A percentile compares a stretch with the other conserved stretches of the same genome.
Evolutionary conservation across 768 basidiomycete genomes (phyloP).

Genomic region (Amanita pallidorosea): DNA sequence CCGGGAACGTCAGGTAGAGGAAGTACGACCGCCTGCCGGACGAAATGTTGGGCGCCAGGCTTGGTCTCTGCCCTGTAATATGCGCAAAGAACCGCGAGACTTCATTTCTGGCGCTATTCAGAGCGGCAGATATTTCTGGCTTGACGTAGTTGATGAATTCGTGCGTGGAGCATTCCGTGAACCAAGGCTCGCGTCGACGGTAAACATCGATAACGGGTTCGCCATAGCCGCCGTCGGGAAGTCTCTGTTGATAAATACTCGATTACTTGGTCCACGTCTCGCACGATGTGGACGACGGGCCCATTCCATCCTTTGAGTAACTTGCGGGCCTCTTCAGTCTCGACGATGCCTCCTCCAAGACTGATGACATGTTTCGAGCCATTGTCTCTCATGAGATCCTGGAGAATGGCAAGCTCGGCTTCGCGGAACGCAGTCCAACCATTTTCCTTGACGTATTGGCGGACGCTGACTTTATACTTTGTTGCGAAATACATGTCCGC

Average conservation of each 20-base stretch:
- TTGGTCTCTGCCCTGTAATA: slow-evolving; percentile 62
- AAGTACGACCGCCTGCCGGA: slow-evolving; percentile 74
- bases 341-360: slow-evolving; percentile 91
- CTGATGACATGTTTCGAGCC: slow-evolving; percentile 66
- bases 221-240: slow-evolving; percentile 80
- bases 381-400: slow-evolving; percentile 52
- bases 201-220: slow-evolving; percentile 83
- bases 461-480: slow-evolving; percentile 49
- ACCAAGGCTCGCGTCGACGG: slow-evolving; percentile 79
- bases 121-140: slow-evolving; percentile 12
- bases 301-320: slow-evolving; percentile 65
- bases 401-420: slow-evolving; percentile 62
- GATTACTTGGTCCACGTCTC: slow-evolving; percentile 75
- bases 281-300: slow-evolving; percentile 75
- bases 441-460: slow-evolving; percentile 66
- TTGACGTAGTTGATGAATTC: slow-evolving; percentile 74
- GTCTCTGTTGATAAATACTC: slow-evolving; percentile 69
- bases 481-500: slow-evolving; percentile 74
- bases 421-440: slow-evolving; percentile 89
- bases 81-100: slow-evolving; percentile 82
- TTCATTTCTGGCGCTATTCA: slow-evolving; percentile 41
- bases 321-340: slow-evolving; percentile 66
- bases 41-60: slow-evolving; percentile 44
- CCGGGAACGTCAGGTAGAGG: slow-evolving; percentile 87
- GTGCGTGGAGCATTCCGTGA: slow-evolving; percentile 67